Conservation (phyloP, 495 filamentous ascomycete genomes). For the Neurospora intermedia region DNA sequence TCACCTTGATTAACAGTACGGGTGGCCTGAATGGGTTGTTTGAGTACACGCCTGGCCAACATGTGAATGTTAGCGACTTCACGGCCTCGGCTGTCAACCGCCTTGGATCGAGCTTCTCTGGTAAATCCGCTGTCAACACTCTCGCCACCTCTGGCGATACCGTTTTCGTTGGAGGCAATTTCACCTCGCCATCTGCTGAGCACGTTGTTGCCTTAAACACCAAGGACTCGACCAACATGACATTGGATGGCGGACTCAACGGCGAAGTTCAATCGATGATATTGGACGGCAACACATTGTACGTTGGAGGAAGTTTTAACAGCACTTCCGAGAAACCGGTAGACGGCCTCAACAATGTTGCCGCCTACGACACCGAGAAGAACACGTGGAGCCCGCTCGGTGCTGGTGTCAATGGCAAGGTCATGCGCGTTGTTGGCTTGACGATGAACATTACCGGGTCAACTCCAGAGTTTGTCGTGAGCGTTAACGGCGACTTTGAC, state of each 20-base stretch:
- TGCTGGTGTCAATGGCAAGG: constrained; percentile 74
- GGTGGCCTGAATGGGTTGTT: constrained; percentile 81
- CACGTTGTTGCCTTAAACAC: constrained; percentile 69
- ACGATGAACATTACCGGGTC: constrained; percentile 68
- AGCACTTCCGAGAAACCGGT: constrained; percentile 52
- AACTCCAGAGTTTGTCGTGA: constrained; percentile 60
- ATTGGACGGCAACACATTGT: constrained; percentile 52
- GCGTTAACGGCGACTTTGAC: constrained; percentile 72
- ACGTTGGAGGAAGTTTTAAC: constrained; percentile 79
- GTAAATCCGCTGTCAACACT: constrained; percentile 53
- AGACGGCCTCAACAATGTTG: constrained; percentile 58
- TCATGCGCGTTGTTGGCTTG: constrained; percentile 60
- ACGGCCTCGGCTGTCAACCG: constrained; percentile 60
- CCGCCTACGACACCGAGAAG: constrained; percentile 56
- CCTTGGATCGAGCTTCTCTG: constrained; percentile 56
- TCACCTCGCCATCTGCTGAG: constrained; percentile 50
- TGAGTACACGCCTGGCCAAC: constrained; percentile 66
- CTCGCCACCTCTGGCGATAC: constrained; percentile 47
- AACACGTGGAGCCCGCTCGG: constrained; percentile 72
- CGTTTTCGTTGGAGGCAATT: constrained; percentile 78
- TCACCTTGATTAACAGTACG: constrained; percentile 57
- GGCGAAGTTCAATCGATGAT: constrained; percentile 64
- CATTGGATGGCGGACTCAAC: constrained; percentile 69
- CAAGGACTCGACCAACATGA: constrained; percentile 44
- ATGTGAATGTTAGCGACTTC: constrained; percentile 50